phyloP scores from a whole-genome alignment of 2,329 filamentous ascomycete genomes.

The Zasmidium angulare region DNA sequence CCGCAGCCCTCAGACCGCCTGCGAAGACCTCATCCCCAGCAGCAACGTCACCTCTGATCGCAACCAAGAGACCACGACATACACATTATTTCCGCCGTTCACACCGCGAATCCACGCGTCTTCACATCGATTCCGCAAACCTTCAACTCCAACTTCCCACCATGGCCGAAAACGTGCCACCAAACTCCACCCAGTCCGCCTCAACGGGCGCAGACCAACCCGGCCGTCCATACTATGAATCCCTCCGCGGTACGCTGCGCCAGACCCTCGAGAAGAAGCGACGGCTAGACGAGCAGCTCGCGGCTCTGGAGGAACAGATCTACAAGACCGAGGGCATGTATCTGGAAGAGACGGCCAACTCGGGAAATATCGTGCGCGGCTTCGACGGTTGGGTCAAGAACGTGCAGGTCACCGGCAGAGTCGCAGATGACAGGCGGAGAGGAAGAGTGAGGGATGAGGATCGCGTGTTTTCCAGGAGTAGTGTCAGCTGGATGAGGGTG shows the following conservation, averaged over 20 bases:
- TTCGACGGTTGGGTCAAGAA: constrained; percentile 99
- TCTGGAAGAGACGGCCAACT: constrained; percentile 79
- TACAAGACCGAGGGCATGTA: constrained; percentile 81
- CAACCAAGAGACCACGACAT: background rate
- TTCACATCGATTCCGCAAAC: background rate
- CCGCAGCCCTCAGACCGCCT: background rate
- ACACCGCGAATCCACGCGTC: background rate
- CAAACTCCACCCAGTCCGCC: constrained; percentile 29
- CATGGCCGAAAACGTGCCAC: constrained; percentile 44
- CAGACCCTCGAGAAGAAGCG: constrained; percentile 67
- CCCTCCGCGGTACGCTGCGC: constrained; percentile 65
- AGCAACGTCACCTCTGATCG: background rate
- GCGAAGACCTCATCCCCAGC: background rate
- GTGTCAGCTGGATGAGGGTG: constrained; percentile 38
- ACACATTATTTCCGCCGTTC: background rate
- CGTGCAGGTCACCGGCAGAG: constrained; percentile 49
- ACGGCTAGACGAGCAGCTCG: constrained; percentile 53
- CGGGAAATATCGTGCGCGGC: constrained; percentile 93
- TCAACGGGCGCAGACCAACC: constrained; percentile 44
- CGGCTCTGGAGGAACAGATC: constrained; percentile 73
- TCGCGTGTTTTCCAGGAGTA: constrained; percentile 61
- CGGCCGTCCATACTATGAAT: constrained; percentile 65
- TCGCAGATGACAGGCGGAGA: constrained; percentile 65
- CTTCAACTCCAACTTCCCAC: background rate
- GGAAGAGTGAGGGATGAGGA: constrained; percentile 66